Base-by-base conservation (phyloP, 805 yeast genomes). In the Candida glaebosa region DNA sequence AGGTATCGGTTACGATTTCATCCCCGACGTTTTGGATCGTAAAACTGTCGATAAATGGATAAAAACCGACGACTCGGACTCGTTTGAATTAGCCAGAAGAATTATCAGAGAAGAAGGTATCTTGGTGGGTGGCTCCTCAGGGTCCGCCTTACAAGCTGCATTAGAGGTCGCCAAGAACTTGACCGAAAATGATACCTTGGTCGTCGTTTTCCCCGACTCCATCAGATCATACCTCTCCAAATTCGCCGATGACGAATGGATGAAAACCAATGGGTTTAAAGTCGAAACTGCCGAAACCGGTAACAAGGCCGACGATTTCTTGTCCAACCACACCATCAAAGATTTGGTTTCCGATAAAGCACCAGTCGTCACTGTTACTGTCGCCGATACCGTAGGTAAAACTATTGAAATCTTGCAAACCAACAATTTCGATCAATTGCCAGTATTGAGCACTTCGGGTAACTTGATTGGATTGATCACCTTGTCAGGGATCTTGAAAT, bases 171-270 rank as follows among this genome's bases (percentile, higher is more conserved):
- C 81, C 48, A 71, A 81, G 55, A 81, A 77, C 39, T 73, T 87
- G 59, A 77, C 83, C 35, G 87, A 83, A 67, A 76, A 81, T 38
- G 95, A 84, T 51, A 76, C 76, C 15, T 75, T 87, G 44, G 95
- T 87, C 24, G 88, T 84, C 36, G 82, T 87, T 17, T 78, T 85
- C 77, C 95, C 96, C 34, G 96, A 87, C 61, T 81, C 89, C 32
- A 79, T 87, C 57, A 80, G 96, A 71, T 86, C 95, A 3, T 87
- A 87, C 67, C 73, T 87, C 64, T 80, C 93, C 48, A 87, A 87
- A 67, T 87, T 87, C 57, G 91, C 86, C 30, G 95, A 87, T 60
- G 95, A 87, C 55, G 95, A 86, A 64, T 87, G 96, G 96, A 80
- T 87, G 84, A 76, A 75, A 59, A 78, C 78, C 53, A 85, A 87